Base-by-base conservation (phyloP, 129 eudicot species). In the Helianthus tuberosus region DNA sequence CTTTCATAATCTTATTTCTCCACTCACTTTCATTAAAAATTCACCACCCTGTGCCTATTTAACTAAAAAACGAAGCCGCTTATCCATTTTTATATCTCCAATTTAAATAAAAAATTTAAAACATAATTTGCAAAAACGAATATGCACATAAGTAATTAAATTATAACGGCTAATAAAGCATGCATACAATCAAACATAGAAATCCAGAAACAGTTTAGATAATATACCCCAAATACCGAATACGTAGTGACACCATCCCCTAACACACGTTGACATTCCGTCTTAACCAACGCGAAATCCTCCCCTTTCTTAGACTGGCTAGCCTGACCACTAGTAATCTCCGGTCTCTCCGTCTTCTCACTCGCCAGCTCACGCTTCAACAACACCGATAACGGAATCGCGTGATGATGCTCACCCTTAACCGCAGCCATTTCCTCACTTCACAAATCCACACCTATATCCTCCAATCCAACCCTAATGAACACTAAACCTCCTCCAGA, bases 281-380 rank as follows among this genome's bases (percentile, higher is more conserved):
- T 83, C 85, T 95, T 95, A 47, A 91, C 4, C 71, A 95, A 61
- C 16, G 97, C 82, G 17, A 85, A 84, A 67, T 95, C 99, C 69
- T 95, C 99, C 17, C 99, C 99, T 82, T 95, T 95, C 80, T 95
- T 95, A 73, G 96, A 89, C 75, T 95, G 96, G 47, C 75, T 80
- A 32, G 89, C 86, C 68, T 89, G 90, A 43, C 97, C 99, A 70
- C 87, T 79, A 8, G 51, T 72, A 67, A 91, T 75, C 68, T 89
- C 96, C 1, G 96, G 96, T 47, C 77, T 84, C 68, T 95, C 99
- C 14, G 85, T 84, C 84, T 87, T 95, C 89, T 95, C 99, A 82
- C 83, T 89, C 3, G 96, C 96, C 78, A 86, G 55, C 81, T 95
- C 99, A 16, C 97, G 89, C 80, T 88, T 91, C 46, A 95, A 77